Base-by-base conservation (phyloP, 2,329 filamentous ascomycete genomes). In the Neofusicoccum cordaticola region DNA sequence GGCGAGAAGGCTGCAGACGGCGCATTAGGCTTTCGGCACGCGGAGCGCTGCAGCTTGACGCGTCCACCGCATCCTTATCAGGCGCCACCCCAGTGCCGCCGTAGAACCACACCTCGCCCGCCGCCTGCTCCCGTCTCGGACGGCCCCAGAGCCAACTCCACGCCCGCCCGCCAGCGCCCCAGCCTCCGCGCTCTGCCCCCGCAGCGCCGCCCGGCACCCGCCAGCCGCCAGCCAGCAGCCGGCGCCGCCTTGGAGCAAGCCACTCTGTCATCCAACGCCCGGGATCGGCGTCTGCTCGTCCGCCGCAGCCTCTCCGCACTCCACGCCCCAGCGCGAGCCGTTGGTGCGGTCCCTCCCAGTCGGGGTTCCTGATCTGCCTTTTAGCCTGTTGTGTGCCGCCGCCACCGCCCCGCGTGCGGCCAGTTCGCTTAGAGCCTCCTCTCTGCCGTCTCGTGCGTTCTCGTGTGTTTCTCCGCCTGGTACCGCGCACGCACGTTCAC, bases 301-400 rank as follows among this genome's bases (percentile, higher is more conserved):
- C 9, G 11, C 12, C 3, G 22, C 19, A 47, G 56, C 42, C 39
- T 47, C 35, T 15, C 56, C 27, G 56, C 42, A 60, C 9, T 27
- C 9, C 5, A 19, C 6, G 11, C 7, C 3, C 15, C 22, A 47
- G 41, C 42, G 47, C 56, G 56, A 35, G 56, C 56, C 42, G 56
- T 39, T 47, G 27, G 53, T 58, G 41, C 52, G 1, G 2, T 34
- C 22, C 9, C n/a, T 31, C 15, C 35, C 39, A 39, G 12, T 47
- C 56, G 42, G 31, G 42, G 42, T 60, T 47, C 56, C 56, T 60
- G 56, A 60, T 35, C 56, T 47, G 42, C 56, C 56, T 31, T 62
- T 62, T 62, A 62, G 58, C 58, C 58, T 62, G 58, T 62, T 62
- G 58, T 62, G 56, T 42, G n/a, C 56, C 56, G 41, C 56, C 56